These are phyloP conservation scores for Phytophthora ohioensis DNA, from an alignment of 352 stramenopile genomes.

Conservation along the genomic window DNA sequence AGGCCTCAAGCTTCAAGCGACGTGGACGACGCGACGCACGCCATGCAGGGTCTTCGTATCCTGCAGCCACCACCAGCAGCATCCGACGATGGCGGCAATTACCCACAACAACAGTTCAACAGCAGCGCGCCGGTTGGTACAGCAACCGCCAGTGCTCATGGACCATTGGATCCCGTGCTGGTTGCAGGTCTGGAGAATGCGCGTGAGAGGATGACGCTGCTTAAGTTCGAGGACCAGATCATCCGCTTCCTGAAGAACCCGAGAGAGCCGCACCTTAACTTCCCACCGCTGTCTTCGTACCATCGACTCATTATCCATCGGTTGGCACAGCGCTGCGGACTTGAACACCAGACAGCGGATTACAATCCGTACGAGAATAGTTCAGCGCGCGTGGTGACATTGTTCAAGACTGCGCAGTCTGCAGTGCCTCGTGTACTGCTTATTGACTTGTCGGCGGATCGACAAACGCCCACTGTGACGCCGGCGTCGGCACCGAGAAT, in stretches of 20 bases:
- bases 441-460: slow-evolving; percentile 86
- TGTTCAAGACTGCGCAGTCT: slow-evolving; percentile 89
- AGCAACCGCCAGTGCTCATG: slow-evolving; percentile 66
- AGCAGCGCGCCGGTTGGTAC: slow-evolving; percentile 52
- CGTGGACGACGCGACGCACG: slow-evolving; percentile 31
- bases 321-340: slow-evolving; percentile 92
- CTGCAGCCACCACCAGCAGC: slow-evolving; percentile 41
- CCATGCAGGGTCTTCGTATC: slow-evolving; percentile 53
- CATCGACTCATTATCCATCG: slow-evolving; percentile 93
- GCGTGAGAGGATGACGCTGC: slow-evolving; percentile 79
- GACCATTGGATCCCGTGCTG: slow-evolving; percentile 79
- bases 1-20: slow-evolving; percentile 11
- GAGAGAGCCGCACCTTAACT: slow-evolving; percentile 73
- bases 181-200: slow-evolving; percentile 83
- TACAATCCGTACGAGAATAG: slow-evolving; percentile 78
- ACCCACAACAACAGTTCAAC: slow-evolving; percentile 40
- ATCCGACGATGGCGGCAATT: slow-evolving; percentile 59
- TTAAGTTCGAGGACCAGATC: slow-evolving; percentile 91
- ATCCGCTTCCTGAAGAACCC: slow-evolving; percentile 78
- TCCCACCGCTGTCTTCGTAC: slow-evolving; percentile 88
- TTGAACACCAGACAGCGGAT: slow-evolving; percentile 90
- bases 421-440: slow-evolving; percentile 83
- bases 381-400: slow-evolving; percentile 83
- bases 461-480: slow-evolving; percentile 66
- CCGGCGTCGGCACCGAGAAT: slow-evolving; percentile 90